Evolutionary conservation across 23 red algal species (phyloP).

Genomic region (Agarophyton chilense): DNA sequence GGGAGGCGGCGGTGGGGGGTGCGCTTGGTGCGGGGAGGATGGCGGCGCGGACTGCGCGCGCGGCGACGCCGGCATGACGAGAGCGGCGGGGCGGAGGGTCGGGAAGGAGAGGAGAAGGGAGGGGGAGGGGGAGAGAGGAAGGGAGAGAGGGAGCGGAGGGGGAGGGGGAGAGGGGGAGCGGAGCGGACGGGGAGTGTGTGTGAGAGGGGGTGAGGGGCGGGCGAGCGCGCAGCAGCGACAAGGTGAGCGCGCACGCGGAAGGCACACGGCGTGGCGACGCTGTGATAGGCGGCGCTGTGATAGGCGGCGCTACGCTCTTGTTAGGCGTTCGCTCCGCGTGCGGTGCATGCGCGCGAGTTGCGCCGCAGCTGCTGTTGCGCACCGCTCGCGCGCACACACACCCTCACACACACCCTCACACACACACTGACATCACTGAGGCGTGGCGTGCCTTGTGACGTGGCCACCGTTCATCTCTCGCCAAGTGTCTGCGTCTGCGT

Average conservation of each 20-base stretch:
- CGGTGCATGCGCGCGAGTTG: background rate
- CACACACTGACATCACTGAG: background rate
- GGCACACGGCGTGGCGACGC: background rate
- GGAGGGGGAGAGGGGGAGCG: background rate
- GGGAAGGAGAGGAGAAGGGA: background rate
- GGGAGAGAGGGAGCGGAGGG: background rate
- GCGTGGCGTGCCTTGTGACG: constrained; percentile 14
- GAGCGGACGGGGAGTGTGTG: background rate
- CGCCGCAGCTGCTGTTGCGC: no score
- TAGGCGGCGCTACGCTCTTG: background rate
- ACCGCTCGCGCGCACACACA: background rate
- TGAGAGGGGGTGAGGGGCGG: background rate
- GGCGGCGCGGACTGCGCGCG: background rate
- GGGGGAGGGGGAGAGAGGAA: background rate
- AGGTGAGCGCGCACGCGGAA: background rate
- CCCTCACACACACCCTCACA: no score
- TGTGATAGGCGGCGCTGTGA: constrained; percentile 2
- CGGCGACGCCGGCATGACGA: background rate
- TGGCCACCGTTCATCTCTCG: background rate
- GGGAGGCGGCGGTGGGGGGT: background rate
- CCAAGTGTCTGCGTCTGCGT: no score
- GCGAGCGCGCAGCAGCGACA: background rate
- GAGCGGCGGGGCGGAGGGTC: background rate
- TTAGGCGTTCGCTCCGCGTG: background rate
- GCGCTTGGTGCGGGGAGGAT: background rate